Conservation (phyloP, 306 rosid species). For the Casuarina equisetifolia region DNA sequence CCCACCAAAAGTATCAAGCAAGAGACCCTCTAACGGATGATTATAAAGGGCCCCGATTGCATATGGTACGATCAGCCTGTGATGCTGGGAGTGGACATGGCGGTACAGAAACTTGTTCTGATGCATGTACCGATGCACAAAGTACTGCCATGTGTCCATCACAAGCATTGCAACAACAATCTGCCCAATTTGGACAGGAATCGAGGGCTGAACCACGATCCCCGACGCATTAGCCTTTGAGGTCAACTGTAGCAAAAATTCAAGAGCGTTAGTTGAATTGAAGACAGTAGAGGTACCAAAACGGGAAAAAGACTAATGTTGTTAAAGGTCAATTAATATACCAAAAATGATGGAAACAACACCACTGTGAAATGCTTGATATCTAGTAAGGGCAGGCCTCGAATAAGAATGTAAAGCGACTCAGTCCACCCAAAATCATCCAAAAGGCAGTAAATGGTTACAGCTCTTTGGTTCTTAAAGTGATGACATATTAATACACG, state of each 20-base stretch:
- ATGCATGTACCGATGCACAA: conserved; percentile 88
- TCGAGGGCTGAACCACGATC: conserved; percentile 52
- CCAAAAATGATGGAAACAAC: background rate
- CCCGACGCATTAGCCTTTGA: conserved; percentile 43
- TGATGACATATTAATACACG: background rate
- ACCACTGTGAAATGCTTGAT: background rate
- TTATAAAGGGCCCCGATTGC: conserved; percentile 92
- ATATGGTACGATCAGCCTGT: conserved; percentile 74
- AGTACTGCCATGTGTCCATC: conserved; percentile 93
- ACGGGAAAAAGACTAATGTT: background rate
- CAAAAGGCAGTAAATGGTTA: background rate
- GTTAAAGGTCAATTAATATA: background rate
- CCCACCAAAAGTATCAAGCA: conserved; percentile 84
- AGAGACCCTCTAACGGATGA: conserved; percentile 85
- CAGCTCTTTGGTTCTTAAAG: background rate
- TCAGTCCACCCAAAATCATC: background rate
- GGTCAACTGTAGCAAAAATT: conserved; percentile 53
- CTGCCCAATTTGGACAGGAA: conserved; percentile 52
- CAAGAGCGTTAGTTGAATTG: conserved; percentile 19
- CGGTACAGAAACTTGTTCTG: conserved; percentile 83
- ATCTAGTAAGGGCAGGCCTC: background rate
- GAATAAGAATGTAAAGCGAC: background rate
- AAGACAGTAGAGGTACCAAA: background rate
- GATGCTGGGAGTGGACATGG: conserved; percentile 87
- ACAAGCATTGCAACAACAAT: conserved; percentile 74